These are phyloP conservation scores for Beta macrorhiza DNA, from an alignment of 179 eudicot species.

Conservation along the genomic window DNA sequence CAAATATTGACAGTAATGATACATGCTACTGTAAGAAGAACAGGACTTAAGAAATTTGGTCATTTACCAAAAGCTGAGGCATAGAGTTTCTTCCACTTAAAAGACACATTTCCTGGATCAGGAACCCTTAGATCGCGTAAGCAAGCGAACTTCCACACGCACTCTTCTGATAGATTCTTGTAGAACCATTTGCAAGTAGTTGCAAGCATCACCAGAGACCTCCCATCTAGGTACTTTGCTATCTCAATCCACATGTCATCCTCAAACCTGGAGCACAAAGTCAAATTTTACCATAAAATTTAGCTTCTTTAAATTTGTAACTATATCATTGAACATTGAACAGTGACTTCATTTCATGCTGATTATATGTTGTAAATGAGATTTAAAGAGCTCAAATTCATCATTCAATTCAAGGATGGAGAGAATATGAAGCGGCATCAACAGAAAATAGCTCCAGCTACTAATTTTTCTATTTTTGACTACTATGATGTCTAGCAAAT, in stretches of 20 bases:
- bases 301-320: not conserved
- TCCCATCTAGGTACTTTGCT: slow-evolving; percentile 79
- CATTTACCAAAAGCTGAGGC: slow-evolving; percentile 62
- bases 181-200: slow-evolving; percentile 76
- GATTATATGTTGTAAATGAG: not conserved
- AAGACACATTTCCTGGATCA: slow-evolving; percentile 53
- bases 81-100: slow-evolving; percentile 76
- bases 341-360: not conserved
- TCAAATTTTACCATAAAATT: not conserved
- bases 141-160: slow-evolving; percentile 78
- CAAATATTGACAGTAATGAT: not conserved
- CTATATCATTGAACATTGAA: no score
- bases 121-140: slow-evolving; percentile 82
- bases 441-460: not conserved
- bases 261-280: slow-evolving; percentile 45
- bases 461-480: not conserved
- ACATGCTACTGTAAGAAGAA: slow-evolving; percentile 5
- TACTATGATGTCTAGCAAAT: not conserved
- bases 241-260: slow-evolving; percentile 87
- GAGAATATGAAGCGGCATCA: not conserved
- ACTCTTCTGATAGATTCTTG: slow-evolving; percentile 58
- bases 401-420: not conserved
- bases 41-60: not conserved
- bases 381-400: not conserved
- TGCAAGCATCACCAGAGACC: slow-evolving; percentile 69